phyloP scores from a whole-genome alignment of 2,329 filamentous ascomycete genomes.

The Fusarium sp. region DNA sequence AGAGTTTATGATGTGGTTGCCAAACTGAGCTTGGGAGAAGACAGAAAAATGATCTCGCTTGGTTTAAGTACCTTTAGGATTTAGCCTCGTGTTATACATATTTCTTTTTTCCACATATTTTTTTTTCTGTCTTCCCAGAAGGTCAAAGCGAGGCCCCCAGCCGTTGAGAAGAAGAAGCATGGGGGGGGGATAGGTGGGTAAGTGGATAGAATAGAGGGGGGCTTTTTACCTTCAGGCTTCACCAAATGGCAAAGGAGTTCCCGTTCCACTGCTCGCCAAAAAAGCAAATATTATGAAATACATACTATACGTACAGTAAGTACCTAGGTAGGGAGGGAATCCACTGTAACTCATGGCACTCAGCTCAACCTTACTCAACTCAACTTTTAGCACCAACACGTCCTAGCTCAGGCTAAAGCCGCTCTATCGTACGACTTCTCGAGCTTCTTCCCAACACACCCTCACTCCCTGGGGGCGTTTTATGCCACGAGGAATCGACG shows the following conservation, averaged over 20 bases:
- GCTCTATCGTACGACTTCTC: constrained; percentile 41
- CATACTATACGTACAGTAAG: neutral
- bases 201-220: too few relatives aligned
- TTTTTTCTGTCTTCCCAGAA: too few relatives aligned
- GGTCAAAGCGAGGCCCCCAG: constrained; percentile 8
- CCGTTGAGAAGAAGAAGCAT: neutral
- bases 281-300: constrained; percentile 23
- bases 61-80: neutral
- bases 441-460: constrained; percentile 21
- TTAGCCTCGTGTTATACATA: constrained; percentile 4
- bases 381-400: neutral
- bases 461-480: constrained; percentile 7
- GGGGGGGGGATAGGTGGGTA: too few relatives aligned
- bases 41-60: constrained; percentile 1
- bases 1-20: constrained; percentile 1
- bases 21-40: neutral
- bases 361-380: too few relatives aligned
- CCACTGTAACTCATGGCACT: constrained; percentile 7
- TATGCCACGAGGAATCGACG: constrained; percentile 40
- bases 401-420: constrained; percentile 7
- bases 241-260: constrained; percentile 12
- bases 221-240: neutral
- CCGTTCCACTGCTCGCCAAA: constrained; percentile 23
- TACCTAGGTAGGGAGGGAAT: neutral
- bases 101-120: neutral